phyloP scores from a whole-genome alignment of 2,329 filamentous ascomycete species.

The Alternaria panax region DNA sequence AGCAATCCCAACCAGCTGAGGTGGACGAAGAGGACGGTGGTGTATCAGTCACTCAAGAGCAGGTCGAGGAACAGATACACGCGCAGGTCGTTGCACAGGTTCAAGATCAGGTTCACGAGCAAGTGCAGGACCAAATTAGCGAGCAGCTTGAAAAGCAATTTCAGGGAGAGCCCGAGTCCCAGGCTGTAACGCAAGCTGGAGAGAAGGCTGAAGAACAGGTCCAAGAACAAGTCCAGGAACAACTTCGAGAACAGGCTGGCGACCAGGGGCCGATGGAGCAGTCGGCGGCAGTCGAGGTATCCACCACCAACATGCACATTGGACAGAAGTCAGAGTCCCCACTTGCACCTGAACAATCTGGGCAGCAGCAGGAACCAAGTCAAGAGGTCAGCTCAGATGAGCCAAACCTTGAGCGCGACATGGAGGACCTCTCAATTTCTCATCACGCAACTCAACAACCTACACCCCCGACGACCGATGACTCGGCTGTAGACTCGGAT shows the following conservation, averaged over 20 bases:
- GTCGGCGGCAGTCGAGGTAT: slow-evolving; percentile 6
- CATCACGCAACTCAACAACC: slow-evolving; percentile 21
- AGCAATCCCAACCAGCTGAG: background rate
- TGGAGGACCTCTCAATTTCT: slow-evolving; percentile 34
- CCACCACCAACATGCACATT: slow-evolving; percentile 8
- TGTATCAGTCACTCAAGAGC: slow-evolving; percentile 11
- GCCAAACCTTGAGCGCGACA: slow-evolving; percentile 20
- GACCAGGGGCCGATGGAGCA: slow-evolving; percentile 6
- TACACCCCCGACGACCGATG: slow-evolving; percentile 26
- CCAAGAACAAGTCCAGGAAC: slow-evolving; percentile 16
- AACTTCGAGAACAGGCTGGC: slow-evolving; percentile 9
- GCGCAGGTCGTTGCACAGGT: slow-evolving; percentile 11
- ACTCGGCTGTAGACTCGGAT: slow-evolving; percentile 22
- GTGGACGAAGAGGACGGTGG: slow-evolving; percentile 14
- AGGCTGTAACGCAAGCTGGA: slow-evolving; percentile 12
- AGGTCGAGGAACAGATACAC: slow-evolving; percentile 15
- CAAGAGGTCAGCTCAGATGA: slow-evolving; percentile 1
- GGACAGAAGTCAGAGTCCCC: slow-evolving; percentile 8
- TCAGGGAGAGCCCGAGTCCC: slow-evolving; percentile 1
- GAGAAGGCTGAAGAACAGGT: slow-evolving; percentile 11
- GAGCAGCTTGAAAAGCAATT: slow-evolving; percentile 15
- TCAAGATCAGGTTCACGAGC: slow-evolving; percentile 20
- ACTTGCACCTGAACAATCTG: background rate
- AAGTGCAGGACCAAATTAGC: slow-evolving; percentile 19
- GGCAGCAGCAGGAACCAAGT: background rate